Conservation (phyloP, 768 basidiomycete genomes). For the Saitozyma podzolica region DNA sequence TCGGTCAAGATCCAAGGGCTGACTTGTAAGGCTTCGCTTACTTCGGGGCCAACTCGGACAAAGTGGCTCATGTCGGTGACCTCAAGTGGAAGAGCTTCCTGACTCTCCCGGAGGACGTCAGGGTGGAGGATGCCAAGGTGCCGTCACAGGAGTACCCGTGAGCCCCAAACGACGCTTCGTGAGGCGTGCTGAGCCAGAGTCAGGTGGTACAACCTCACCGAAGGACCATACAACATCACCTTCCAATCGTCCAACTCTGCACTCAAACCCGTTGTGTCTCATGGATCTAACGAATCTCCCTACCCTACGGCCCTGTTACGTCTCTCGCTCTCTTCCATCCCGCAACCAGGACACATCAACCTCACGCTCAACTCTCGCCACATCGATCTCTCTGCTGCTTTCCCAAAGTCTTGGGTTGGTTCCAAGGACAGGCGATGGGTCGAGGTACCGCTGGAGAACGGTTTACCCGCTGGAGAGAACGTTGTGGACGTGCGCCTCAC, state of each 20-base stretch:
- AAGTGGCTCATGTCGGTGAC: slow-evolving; percentile 17
- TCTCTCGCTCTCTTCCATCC: slow-evolving; percentile 46
- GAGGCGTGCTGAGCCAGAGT: not conserved
- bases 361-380: slow-evolving; percentile 24
- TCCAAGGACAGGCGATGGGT: slow-evolving; percentile 46
- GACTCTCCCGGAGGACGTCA: slow-evolving; percentile 18
- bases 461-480: slow-evolving; percentile 17
- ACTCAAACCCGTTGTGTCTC: not conserved
- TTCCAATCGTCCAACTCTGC: slow-evolving; percentile 32
- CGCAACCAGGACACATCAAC: slow-evolving; percentile 31
- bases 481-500: slow-evolving; percentile 29
- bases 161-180: slow-evolving; percentile 10
- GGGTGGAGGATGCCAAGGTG: slow-evolving; percentile 43
- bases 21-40: slow-evolving; percentile 35
- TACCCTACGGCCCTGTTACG: slow-evolving; percentile 43
- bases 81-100: slow-evolving; percentile 42
- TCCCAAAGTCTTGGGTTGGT: slow-evolving; percentile 28
- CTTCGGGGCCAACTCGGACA: slow-evolving; percentile 43
- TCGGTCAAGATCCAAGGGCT: not conserved
- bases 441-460: slow-evolving; percentile 24
- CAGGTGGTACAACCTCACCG: slow-evolving; percentile 44
- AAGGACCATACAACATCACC: slow-evolving; percentile 16
- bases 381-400: slow-evolving; percentile 21
- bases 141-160: slow-evolving; percentile 49
- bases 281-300: not conserved